Evolutionary conservation across 2,329 filamentous ascomycete species (phyloP).

Genomic region (Trichoderma hamatum): DNA sequence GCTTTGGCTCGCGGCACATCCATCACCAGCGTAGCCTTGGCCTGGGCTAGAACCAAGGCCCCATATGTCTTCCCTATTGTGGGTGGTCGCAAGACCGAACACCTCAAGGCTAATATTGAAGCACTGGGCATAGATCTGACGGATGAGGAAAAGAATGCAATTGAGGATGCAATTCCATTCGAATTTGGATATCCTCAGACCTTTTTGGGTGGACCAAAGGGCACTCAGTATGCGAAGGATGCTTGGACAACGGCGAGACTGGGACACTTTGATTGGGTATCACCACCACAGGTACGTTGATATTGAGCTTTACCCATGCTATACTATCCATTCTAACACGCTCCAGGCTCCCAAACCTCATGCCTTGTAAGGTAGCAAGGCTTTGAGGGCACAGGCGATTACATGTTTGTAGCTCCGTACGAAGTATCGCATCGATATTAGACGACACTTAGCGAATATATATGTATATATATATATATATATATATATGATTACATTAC

Average conservation of each 20-base stretch:
- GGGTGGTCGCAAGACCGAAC: slow-evolving; percentile 62
- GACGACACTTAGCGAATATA: neutral
- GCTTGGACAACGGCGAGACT: slow-evolving; percentile 17
- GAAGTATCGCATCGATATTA: neutral
- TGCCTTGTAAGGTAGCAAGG: neutral
- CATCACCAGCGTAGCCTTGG: slow-evolving; percentile 49
- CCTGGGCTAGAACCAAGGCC: slow-evolving; percentile 63
- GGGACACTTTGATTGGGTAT: slow-evolving; percentile 25
- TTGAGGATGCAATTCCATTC: slow-evolving; percentile 57
- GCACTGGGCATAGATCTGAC: slow-evolving; percentile 57
- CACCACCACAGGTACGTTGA: slow-evolving; percentile 15
- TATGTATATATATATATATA: too few species aligned
- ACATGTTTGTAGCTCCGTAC: neutral
- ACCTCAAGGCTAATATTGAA: slow-evolving; percentile 64
- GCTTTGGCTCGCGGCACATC: slow-evolving; percentile 22
- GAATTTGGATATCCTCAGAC: slow-evolving; percentile 51
- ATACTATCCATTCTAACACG: neutral
- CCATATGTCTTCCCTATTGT: slow-evolving; percentile 64
- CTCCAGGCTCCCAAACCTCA: slow-evolving; percentile 16
- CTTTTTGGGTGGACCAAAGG: slow-evolving; percentile 14
- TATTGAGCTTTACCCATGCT: too few species aligned
- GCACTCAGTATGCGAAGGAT: neutral
- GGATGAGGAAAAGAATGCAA: slow-evolving; percentile 55
- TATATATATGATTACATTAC: neutral
- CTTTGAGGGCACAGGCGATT: neutral